Conservation (phyloP, 257 asterid species). For the Solanum microdontum region DNA sequence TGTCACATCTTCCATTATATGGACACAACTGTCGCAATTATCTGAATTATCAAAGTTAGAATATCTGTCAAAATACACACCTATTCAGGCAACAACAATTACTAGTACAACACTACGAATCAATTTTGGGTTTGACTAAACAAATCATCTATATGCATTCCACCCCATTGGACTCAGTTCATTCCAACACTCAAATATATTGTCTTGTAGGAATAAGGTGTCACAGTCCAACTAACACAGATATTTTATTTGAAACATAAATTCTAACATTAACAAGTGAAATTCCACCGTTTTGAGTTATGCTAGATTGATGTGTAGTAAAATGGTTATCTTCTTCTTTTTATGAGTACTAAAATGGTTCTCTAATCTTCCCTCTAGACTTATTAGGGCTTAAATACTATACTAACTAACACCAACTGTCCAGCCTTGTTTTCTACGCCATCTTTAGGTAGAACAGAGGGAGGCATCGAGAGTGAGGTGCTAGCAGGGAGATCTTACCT, state of each 20-base stretch:
- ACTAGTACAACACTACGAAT: background rate
- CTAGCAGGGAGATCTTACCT: conserved; percentile 35
- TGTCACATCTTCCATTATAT: background rate
- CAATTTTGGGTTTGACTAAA: background rate
- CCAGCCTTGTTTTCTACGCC: background rate
- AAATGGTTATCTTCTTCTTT: background rate
- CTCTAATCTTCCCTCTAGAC: background rate
- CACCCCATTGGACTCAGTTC: background rate
- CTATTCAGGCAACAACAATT: background rate
- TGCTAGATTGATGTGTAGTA: background rate
- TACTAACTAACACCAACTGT: background rate
- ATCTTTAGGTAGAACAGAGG: background rate
- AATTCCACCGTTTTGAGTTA: background rate
- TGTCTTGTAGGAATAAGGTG: background rate
- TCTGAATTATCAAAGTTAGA: background rate
- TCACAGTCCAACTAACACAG: background rate
- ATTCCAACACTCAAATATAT: background rate
- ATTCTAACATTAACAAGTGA: background rate
- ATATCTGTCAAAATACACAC: background rate
- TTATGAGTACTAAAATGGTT: background rate
- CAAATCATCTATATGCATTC: background rate
- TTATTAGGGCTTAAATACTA: background rate
- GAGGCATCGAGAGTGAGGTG: background rate
- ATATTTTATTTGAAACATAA: background rate
- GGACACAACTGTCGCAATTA: background rate